Evolutionary conservation across 352 stramenopile species (phyloP).

Genomic region (Phytophthora pseudosyringae): DNA sequence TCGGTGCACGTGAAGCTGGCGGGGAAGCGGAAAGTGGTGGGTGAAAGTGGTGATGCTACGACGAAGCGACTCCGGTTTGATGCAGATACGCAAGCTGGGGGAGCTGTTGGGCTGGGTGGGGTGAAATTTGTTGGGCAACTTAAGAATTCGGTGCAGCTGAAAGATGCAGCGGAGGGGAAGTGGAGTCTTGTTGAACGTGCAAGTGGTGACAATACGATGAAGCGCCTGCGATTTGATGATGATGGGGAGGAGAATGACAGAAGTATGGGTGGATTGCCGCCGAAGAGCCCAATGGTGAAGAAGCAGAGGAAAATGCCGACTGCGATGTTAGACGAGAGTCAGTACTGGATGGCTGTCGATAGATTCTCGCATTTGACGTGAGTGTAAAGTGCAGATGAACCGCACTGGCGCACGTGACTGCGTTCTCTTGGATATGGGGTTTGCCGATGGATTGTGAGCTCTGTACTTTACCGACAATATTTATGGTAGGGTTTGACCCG

Average conservation of each 20-base stretch:
- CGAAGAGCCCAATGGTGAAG: slow-evolving; percentile 12
- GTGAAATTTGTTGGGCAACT: background rate
- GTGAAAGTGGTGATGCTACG: background rate
- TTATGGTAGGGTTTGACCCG: too few species aligned
- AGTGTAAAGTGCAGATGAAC: background rate
- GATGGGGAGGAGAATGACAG: background rate
- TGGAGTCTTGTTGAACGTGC: background rate
- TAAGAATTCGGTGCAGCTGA: background rate
- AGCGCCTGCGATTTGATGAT: slow-evolving; percentile 9
- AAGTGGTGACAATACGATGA: slow-evolving; percentile 7
- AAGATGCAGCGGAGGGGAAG: background rate
- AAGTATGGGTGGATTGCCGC: slow-evolving; percentile 9
- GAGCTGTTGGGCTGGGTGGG: too few species aligned
- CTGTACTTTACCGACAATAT: too few species aligned
- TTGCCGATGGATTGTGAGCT: too few species aligned
- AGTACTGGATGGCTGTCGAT: slow-evolving; percentile 32
- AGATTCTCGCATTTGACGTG: slow-evolving; percentile 29
- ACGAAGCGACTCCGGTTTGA: slow-evolving; percentile 3
- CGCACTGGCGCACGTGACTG: background rate
- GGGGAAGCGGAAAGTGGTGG: background rate
- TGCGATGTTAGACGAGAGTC: slow-evolving; percentile 18
- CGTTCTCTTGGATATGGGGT: too few species aligned
- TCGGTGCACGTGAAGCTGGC: background rate
- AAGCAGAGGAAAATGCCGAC: slow-evolving; percentile 22
- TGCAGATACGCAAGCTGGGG: slow-evolving; percentile 1